phyloP scores from a whole-genome alignment of 2,329 filamentous ascomycete genomes.

The Exutisphaerella laricina region DNA sequence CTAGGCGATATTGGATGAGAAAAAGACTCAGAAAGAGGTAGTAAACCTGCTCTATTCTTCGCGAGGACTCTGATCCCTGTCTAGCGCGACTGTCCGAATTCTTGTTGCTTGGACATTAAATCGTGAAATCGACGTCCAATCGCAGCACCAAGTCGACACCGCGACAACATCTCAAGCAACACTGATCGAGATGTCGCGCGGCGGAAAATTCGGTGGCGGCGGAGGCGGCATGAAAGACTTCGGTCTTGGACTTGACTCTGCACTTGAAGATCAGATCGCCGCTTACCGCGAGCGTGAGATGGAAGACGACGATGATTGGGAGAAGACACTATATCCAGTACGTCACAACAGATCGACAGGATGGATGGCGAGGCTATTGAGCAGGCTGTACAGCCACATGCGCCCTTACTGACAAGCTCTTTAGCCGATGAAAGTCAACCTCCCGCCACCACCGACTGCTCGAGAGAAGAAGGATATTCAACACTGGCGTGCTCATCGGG shows the following conservation, averaged over 20 bases:
- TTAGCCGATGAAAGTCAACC: conserved; percentile 7
- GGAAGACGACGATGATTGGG: conserved; percentile 17
- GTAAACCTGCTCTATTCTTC: too few species aligned
- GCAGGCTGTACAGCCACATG: too few species aligned
- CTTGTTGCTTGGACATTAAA: too few species aligned
- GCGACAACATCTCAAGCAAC: not conserved
- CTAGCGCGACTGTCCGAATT: too few species aligned
- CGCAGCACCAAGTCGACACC: not conserved
- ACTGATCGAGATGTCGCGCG: conserved; percentile 14
- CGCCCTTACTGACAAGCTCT: too few species aligned
- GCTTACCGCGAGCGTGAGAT: conserved; percentile 10
- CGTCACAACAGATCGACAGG: not conserved
- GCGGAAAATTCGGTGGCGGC: conserved; percentile 13
- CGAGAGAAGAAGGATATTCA: conserved; percentile 12
- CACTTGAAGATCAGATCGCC: conserved; percentile 19
- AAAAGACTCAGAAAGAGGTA: too few species aligned
- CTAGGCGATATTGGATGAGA: too few species aligned
- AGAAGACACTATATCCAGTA: conserved; percentile 20
- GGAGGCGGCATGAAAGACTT: conserved; percentile 11
- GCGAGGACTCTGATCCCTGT: too few species aligned
- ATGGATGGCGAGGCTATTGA: too few species aligned
- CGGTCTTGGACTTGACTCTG: conserved; percentile 19
- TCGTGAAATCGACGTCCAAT: not conserved
- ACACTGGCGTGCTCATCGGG: conserved; percentile 12
- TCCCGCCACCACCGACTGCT: conserved; percentile 12